phyloP scores from a whole-genome alignment of 768 basidiomycete species.

The Amyloporia xantha region DNA sequence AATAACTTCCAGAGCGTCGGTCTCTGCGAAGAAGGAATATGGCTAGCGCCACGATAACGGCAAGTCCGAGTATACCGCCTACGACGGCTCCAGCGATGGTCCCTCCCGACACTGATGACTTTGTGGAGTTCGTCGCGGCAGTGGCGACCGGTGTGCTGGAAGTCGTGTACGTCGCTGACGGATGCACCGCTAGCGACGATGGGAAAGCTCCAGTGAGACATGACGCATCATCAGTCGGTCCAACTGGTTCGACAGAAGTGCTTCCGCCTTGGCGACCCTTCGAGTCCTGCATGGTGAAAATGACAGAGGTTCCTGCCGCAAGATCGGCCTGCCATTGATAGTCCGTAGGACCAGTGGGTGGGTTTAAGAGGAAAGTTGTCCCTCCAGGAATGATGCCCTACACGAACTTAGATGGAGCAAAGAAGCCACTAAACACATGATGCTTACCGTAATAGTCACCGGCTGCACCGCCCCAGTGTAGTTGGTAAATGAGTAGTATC shows the following conservation, averaged over 20 bases:
- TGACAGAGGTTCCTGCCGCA: constrained; percentile 13
- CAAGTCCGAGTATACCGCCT: constrained; percentile 16
- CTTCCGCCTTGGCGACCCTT: constrained; percentile 22
- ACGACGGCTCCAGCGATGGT: constrained; percentile 19
- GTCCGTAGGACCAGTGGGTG: constrained; percentile 15
- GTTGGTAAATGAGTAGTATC: constrained; percentile 15
- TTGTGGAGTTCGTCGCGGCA: neutral
- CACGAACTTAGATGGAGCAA: neutral
- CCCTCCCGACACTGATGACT: constrained; percentile 7
- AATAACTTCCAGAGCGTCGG: no score
- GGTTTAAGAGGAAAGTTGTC: constrained; percentile 15
- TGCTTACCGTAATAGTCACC: constrained; percentile 19
- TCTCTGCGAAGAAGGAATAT: constrained; percentile 18
- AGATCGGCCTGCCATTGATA: constrained; percentile 22
- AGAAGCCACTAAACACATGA: neutral
- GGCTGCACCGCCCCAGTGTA: constrained; percentile 22
- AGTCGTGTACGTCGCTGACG: constrained; percentile 9
- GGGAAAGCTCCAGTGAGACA: constrained; percentile 21
- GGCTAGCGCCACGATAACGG: constrained; percentile 13
- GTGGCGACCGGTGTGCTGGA: constrained; percentile 7
- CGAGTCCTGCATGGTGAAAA: constrained; percentile 21
- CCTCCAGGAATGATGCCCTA: constrained; percentile 24
- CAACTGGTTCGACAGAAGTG: constrained; percentile 14
- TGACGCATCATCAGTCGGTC: constrained; percentile 14
- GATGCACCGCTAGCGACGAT: constrained; percentile 16